Conservation (phyloP, 331 rosid genomes). For the Malus hybrid region DNA sequence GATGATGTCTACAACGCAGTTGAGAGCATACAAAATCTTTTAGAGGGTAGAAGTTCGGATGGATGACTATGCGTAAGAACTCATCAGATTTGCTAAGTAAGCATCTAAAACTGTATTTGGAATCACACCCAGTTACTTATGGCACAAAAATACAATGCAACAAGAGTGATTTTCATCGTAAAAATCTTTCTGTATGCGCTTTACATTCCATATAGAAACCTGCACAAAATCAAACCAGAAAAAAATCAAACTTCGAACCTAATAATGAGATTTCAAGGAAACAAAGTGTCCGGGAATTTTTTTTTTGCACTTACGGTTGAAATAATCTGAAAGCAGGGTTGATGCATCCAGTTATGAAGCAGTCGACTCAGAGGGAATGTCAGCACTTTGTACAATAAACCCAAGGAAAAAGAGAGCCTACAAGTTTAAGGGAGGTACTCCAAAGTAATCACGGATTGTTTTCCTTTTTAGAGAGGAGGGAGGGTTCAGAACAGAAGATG, state of each 20-base stretch:
- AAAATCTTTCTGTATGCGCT: constrained; percentile 12
- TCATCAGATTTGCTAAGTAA: too few relatives aligned
- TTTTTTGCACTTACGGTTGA: constrained; percentile 20
- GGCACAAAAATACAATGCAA: neutral
- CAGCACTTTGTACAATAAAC: constrained; percentile 17
- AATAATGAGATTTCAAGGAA: neutral
- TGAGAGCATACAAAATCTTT: too few relatives aligned
- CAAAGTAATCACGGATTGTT: constrained; percentile 86
- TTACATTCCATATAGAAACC: constrained; percentile 23
- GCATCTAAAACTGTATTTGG: too few relatives aligned
- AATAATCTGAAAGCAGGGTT: neutral
- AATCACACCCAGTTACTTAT: too few relatives aligned
- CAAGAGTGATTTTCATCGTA: neutral
- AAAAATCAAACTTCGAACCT: neutral
- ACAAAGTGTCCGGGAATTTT: neutral
- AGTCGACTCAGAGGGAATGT: neutral
- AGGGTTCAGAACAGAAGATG: constrained; percentile 87
- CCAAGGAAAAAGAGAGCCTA: neutral
- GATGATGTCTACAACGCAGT: too few relatives aligned
- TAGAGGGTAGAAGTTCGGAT: too few relatives aligned
- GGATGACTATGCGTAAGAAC: too few relatives aligned
- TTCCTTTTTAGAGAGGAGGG: constrained; percentile 71
- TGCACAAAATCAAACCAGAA: constrained; percentile 19
- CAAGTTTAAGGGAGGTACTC: constrained; percentile 30
- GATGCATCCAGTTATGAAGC: constrained; percentile 5